phyloP scores from a whole-genome alignment of 768 basidiomycete genomes.

The Butyriboletus loyo region DNA sequence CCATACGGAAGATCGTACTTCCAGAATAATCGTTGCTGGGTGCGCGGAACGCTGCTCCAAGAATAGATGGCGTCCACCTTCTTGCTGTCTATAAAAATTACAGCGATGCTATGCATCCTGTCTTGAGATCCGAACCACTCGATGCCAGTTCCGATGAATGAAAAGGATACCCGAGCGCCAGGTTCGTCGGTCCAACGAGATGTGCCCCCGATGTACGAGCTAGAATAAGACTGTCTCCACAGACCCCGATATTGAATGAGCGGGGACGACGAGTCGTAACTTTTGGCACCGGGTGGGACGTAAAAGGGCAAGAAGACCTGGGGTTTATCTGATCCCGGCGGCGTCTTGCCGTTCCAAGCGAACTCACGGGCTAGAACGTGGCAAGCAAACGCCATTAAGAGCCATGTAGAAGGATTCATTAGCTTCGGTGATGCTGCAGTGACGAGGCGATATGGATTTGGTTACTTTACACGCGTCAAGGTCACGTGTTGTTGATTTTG shows the following conservation, averaged over 20 bases:
- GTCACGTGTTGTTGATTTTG: slow-evolving; percentile 27
- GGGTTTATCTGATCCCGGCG: slow-evolving; percentile 44
- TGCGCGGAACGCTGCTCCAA: slow-evolving; percentile 35
- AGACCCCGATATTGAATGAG: slow-evolving; percentile 58
- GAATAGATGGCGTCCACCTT: slow-evolving; percentile 45
- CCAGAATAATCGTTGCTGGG: slow-evolving; percentile 68
- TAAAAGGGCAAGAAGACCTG: slow-evolving; percentile 64
- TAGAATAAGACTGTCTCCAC: slow-evolving; percentile 57
- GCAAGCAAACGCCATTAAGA: slow-evolving; percentile 6
- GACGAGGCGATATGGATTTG: neutral
- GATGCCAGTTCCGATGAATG: slow-evolving; percentile 70
- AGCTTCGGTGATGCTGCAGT: neutral
- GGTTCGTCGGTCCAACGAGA: slow-evolving; percentile 47
- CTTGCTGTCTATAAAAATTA: slow-evolving; percentile 58
- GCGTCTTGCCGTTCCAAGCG: slow-evolving; percentile 70
- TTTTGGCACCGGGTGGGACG: slow-evolving; percentile 68
- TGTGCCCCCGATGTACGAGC: slow-evolving; percentile 47
- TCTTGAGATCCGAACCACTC: slow-evolving; percentile 74
- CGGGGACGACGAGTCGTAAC: slow-evolving; percentile 67
- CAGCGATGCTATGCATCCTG: slow-evolving; percentile 49
- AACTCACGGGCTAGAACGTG: slow-evolving; percentile 31
- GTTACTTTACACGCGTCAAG: slow-evolving; percentile 3
- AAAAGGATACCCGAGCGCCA: slow-evolving; percentile 51
- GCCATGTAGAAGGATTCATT: slow-evolving; percentile 7
- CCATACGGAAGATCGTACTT: slow-evolving; percentile 47